These are phyloP conservation scores for Hypoxylon lienhwacheense DNA, from an alignment of 495 filamentous ascomycete genomes.

Conservation along the genomic window DNA sequence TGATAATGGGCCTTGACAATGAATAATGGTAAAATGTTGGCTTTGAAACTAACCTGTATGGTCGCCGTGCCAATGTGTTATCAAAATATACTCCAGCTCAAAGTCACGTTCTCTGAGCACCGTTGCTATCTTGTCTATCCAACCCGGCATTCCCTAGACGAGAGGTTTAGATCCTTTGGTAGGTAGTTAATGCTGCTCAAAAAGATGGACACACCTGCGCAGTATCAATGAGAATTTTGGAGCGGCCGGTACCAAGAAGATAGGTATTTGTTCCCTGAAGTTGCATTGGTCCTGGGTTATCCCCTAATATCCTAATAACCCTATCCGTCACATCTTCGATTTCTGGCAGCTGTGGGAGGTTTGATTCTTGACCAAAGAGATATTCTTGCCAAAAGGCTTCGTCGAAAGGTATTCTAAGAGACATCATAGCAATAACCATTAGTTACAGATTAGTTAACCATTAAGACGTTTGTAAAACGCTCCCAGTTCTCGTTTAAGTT, in stretches of 20 bases:
- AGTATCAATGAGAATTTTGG: conserved; percentile 70
- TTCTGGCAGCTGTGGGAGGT: neutral
- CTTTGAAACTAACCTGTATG: too few species aligned
- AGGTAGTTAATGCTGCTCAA: neutral
- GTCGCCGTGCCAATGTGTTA: conserved; percentile 84
- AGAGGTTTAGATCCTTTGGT: neutral
- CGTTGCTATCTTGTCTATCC: conserved; percentile 39
- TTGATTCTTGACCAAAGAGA: neutral
- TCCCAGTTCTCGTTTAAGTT: too few species aligned
- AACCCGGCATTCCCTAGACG: conserved; percentile 41
- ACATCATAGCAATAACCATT: too few species aligned
- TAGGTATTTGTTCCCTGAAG: conserved; percentile 70
- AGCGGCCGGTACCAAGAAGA: conserved; percentile 62
- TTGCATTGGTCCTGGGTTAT: conserved; percentile 39
- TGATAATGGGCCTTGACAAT: too few species aligned
- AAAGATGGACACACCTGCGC: conserved; percentile 43
- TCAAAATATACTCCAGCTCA: conserved; percentile 46
- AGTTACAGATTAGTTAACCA: too few species aligned
- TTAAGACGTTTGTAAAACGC: too few species aligned
- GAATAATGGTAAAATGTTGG: too few species aligned
- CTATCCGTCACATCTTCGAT: neutral
- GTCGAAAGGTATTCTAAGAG: neutral
- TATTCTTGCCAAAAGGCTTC: conserved; percentile 17
- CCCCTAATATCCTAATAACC: neutral
- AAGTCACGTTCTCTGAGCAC: neutral